Evolutionary conservation across 2,329 filamentous ascomycete species (phyloP), one percentile per base, ranked within the genome.

Genomic region (Ilyonectria destructans): DNA sequence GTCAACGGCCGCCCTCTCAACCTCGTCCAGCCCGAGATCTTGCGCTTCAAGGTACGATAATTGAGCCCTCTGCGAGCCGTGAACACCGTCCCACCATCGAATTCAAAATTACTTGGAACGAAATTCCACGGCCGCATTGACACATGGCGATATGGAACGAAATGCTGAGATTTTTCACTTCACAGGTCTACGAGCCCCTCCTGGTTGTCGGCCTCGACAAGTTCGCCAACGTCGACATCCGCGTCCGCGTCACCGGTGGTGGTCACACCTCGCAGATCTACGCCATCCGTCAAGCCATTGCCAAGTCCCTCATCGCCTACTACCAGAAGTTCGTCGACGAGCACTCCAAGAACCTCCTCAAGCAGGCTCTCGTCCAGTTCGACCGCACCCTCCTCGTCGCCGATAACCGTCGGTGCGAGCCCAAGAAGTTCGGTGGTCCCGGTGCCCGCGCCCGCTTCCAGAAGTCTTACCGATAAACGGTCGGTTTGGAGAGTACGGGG

Each of bases 281-380:
- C 88, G 96, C 96, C 84, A 94, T 98, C 90, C 95, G 96, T 81
- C 96, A 99, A 89, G 96, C 96, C 81, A 98, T 99, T 60, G 92
- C 95, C 89, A 99, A 98, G 92, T 79, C 81, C 69, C 77, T 84
- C 68, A 81, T 84, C 78, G 82, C 95, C 86, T 98, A 98, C 93
- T 98, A 98, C 93, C 96, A 98, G 89, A 98, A 99, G 91, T 99
- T 92, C 89, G 94, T 98, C 87, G 96, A 99, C 84, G 96, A 99
- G 93, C 95, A 98, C 93, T 94, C 93, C 89, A 99, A 99, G 93
- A 98, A 98, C 92, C 90, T 95, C 87, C 91, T 99, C 83, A 99
- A 98, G 94, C 93, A 96, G 88, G 93, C 94, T 78, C 92, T 99
- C 79, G 93, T 96, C 82, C 91, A 95, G 85, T 99, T 96, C 90